Base-by-base conservation (phyloP, 2,329 filamentous ascomycete species). In the Colletotrichum viniferum region DNA sequence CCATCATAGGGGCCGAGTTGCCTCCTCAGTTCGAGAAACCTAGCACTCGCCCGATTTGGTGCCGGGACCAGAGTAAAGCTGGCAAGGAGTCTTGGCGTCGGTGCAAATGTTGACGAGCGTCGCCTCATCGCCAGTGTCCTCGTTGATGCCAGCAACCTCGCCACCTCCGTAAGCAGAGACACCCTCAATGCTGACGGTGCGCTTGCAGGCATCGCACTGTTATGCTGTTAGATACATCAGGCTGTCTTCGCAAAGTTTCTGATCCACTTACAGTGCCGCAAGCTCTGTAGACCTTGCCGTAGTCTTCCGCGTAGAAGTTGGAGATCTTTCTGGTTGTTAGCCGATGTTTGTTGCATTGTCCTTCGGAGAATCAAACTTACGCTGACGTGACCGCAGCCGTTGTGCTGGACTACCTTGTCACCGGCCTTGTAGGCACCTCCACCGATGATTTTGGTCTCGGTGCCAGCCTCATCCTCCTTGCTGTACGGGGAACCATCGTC, bases 391-490 rank as follows among this genome's bases (percentile, higher is more conserved):
- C 86, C 86, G 66, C 85, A 84, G 14, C 87, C 87, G 69, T 88
- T 88, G 79, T 88, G 86, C 79, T 88, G 87, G 62, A 88, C 81
- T 18, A 88, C 79, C 81, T 88, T 88, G 78, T 88, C 87, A 0
- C 76, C 61, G 4, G 86, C 87, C 26, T 86, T 81, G 60, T 84
- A 85, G 0, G 87, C 87, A 52, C 87, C 87, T 26, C 87, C 87
- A 18, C 76, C 76, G 34, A 77, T 77, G 67, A 88, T 85, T 16
- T 56, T 67, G 12, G 73, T 73, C 34, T 77, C 69, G 2, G 61
- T 72, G 69, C 76, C 73, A 9, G 73, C 73, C n/a, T 67, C 67
- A 24, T 77, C 76, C n/a, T 77, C 70, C 62, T 77, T 77, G 69
- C 72, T 74, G 10, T 16, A 48, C 2, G 12, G 12, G 4, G 12